phyloP scores from a whole-genome alignment of 2,329 filamentous ascomycete species.

The Rasamsonia emersonii region DNA sequence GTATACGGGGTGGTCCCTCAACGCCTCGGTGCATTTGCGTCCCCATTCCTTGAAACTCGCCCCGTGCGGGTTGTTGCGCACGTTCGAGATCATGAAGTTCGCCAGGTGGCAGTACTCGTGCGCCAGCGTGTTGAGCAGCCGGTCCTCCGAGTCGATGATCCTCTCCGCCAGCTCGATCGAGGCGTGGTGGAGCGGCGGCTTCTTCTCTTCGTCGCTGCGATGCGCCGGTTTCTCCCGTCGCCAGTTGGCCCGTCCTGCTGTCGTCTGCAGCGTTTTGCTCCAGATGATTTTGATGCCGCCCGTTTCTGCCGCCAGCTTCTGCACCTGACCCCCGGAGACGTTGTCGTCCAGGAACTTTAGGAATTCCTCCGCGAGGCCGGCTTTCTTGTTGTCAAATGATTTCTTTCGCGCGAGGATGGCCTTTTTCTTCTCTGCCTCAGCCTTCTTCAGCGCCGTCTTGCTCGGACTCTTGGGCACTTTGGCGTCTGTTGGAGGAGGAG shows the following conservation, averaged over 20 bases:
- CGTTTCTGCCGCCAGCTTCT: slow-evolving; percentile 39
- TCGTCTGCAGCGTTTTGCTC: slow-evolving; percentile 55
- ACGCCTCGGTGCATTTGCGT: slow-evolving; percentile 26
- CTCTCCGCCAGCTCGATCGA: slow-evolving; percentile 83
- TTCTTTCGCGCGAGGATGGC: slow-evolving; percentile 33
- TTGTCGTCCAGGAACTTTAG: slow-evolving; percentile 47
- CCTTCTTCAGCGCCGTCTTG: slow-evolving; percentile 32
- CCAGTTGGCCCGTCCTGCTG: slow-evolving; percentile 62
- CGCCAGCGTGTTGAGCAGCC: slow-evolving; percentile 81
- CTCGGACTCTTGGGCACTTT: slow-evolving; percentile 20
- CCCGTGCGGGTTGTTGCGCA: slow-evolving; percentile 72
- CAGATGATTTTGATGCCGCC: slow-evolving; percentile 53
- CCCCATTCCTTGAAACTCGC: slow-evolving; percentile 71
- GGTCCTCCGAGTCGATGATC: slow-evolving; percentile 68
- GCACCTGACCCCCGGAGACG: slow-evolving; percentile 43
- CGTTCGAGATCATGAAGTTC: slow-evolving; percentile 76
- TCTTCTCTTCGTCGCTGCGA: slow-evolving; percentile 4
- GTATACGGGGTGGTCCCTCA: slow-evolving; percentile 44
- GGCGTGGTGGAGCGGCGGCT: slow-evolving; percentile 50
- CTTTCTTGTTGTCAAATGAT: slow-evolving; percentile 47
- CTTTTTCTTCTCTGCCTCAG: slow-evolving; percentile 28
- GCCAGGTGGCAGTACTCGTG: slow-evolving; percentile 95
- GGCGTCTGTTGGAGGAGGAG: slow-evolving; percentile 8
- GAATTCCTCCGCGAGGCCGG: slow-evolving; percentile 45
- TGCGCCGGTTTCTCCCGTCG: slow-evolving; percentile 48